Base-by-base conservation (phyloP, 2,329 filamentous ascomycete species). In the Amesomyces nigricolor region DNA sequence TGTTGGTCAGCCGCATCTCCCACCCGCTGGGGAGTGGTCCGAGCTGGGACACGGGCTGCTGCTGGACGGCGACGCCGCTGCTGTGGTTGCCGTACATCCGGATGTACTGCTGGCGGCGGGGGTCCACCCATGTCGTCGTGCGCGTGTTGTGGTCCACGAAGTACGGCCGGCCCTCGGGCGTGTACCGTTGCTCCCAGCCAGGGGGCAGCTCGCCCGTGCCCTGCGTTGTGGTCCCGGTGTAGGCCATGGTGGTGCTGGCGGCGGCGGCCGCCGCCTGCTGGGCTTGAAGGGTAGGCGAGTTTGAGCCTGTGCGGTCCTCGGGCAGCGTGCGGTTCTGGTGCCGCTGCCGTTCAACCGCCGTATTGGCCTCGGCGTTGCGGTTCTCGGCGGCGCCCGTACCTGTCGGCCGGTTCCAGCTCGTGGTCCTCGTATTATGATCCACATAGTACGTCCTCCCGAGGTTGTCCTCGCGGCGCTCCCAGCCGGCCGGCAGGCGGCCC, bases 1-100 rank as follows among this genome's bases (percentile, higher is more conserved):
- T 99, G 72, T 99, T 97, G 51, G 94, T 99, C 50, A 99, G 84
- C 58, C 94, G 89, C 94, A 99, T 99, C 78, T 99, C 94, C 94
- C 94, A 99, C 2, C 94, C 94, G 67, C 94, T 97, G 3, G 94
- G 94, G 47, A 99, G 74, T 26, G 94, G 94, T 4, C 94, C 94
- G 45, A 99, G 81, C 70, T 99, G 94, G 2, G 94, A 97, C 2
- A 99, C 94, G 0, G 94, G 92, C 73, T 99, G 94, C 69, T 96
- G 92, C 72, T 97, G 92, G 62, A 97, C 96, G 51, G 86, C 88
- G 47, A 89, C 91, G 64, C 86, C 83, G 59, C 87, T 88, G 71
- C 90, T 94, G 65, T 92, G 89, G 2, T 91, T 92, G 32, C 82
- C 82, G 68, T 99, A 99, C 89, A 97, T 96, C 57, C 94, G 82